Percentiles rank a stretch among this genome's conserved stretches.
Conservation (phyloP, 2,329 filamentous ascomycete genomes). For the Capronia americana region DNA sequence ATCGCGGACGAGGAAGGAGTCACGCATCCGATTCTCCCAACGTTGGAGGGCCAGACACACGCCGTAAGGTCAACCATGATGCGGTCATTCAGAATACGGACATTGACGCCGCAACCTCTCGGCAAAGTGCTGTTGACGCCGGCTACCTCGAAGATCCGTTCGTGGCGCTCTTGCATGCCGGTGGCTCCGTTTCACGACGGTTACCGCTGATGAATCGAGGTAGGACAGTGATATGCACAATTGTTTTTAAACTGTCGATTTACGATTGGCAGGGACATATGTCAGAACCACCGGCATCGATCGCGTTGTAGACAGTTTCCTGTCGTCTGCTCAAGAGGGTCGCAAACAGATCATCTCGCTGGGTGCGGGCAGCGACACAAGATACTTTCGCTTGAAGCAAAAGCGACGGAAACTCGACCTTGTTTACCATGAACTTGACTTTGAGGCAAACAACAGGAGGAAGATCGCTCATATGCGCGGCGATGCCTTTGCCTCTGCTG, state of each 20-base stretch:
- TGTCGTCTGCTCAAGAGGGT: conserved; percentile 41
- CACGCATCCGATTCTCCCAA: conserved; percentile 50
- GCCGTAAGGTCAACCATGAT: conserved; percentile 55
- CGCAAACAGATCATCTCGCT: conserved; percentile 82
- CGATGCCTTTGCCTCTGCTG: conserved; percentile 41
- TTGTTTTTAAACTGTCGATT: conserved; percentile 21
- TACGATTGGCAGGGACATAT: conserved; percentile 74
- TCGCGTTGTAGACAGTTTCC: conserved; percentile 72
- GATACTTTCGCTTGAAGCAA: conserved; percentile 72
- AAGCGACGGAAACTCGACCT: conserved; percentile 54
- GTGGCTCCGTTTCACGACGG: conserved; percentile 62
- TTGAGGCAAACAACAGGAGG: conserved; percentile 71
- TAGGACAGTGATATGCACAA: conserved; percentile 47
- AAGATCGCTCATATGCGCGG: conserved; percentile 60
- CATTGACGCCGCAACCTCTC: conserved; percentile 85
- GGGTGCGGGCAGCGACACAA: conserved; percentile 91
- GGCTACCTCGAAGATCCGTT: conserved; percentile 86
- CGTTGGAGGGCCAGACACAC: conserved; percentile 40
- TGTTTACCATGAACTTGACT: conserved; percentile 92
- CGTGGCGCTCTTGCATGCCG: conserved; percentile 58
- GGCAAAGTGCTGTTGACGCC: conserved; percentile 83
- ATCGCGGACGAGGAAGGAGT: conserved; percentile 56
- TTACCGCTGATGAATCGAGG: conserved; percentile 95
- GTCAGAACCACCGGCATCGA: conserved; percentile 86
- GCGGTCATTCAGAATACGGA: conserved; percentile 85